Base-by-base conservation (phyloP, 345 rosid genomes). In the Arabidopsis suecica region DNA sequence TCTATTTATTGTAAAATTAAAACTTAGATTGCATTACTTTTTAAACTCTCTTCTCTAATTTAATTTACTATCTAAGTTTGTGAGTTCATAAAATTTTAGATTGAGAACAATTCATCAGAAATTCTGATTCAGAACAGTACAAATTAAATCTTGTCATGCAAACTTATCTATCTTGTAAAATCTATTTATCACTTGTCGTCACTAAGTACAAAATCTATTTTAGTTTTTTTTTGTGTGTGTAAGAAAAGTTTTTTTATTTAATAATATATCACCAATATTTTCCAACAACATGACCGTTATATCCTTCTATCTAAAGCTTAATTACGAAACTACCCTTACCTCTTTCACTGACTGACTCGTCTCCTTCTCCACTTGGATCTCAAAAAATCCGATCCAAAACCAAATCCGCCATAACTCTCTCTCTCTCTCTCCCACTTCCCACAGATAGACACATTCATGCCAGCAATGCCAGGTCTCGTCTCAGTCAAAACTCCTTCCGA, bases 381-480 rank as follows among this genome's bases (percentile, higher is more conserved):
- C 47, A 38, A 38, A 54, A 54, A 28, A 0, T 71, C 22, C 60
- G 32, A 47, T 47, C 72, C 76, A 71, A 78, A 65, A 20, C 50
- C 53, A 41, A 50, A 55, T 50, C 68, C 50, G 14, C 63, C 77
- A 41, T 58, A 5, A 8, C 33, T 48, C 61, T 57, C 23, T 28
- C 7, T 4, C 8, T 3, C 49, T 32, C 64, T 48, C 32, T 57
- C 58, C 66, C 61, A 3, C 20, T 4, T 47, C 14, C 7, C 22
- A 9, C 37, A 20, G 56, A 55, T 11, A 44, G 9, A 57, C 10
- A 40, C 51, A 45, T 63, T 63, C 54, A 63, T 64, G 53, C 63
- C 61, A 69, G 68, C 81, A 66, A 93, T 96, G 99, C 99, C 99
- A 22, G 97, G 97, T 60, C 87, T 90, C 44, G 96, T 87, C 13